phyloP scores from a whole-genome alignment of 2,329 filamentous ascomycete species.

The Geoglossum cookeanum region DNA sequence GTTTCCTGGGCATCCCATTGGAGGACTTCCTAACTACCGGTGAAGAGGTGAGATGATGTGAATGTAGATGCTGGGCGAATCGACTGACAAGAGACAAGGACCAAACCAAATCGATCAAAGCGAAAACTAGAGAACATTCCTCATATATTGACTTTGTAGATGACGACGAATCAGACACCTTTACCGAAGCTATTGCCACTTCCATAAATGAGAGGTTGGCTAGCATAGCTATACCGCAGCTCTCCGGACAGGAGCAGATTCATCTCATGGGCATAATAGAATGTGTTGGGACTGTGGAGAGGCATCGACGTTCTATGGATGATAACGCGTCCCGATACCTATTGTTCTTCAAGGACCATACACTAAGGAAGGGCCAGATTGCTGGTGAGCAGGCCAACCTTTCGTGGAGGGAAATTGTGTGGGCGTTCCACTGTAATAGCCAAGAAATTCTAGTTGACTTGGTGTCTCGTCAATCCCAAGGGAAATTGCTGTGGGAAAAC shows the following conservation, averaged over 20 bases:
- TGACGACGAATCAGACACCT: slow-evolving; percentile 38
- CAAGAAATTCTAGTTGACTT: slow-evolving; percentile 83
- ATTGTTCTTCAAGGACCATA: slow-evolving; percentile 70
- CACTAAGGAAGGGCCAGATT: slow-evolving; percentile 45
- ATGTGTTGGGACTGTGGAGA: slow-evolving; percentile 67
- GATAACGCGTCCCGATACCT: slow-evolving; percentile 77
- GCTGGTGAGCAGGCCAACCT: slow-evolving; percentile 42
- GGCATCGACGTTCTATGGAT: slow-evolving; percentile 74
- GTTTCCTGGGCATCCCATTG: slow-evolving; percentile 48
- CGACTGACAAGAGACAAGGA: background rate
- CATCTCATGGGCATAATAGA: slow-evolving; percentile 69
- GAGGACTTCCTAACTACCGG: slow-evolving; percentile 31
- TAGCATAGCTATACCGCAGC: slow-evolving; percentile 52
- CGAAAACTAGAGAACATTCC: slow-evolving; percentile 16
- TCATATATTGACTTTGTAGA: slow-evolving; percentile 33
- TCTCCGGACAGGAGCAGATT: slow-evolving; percentile 74
- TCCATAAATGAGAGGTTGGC: slow-evolving; percentile 61
- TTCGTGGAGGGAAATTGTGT: slow-evolving; percentile 32
- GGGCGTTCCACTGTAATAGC: slow-evolving; percentile 63
- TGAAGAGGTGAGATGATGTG: slow-evolving; percentile 21
- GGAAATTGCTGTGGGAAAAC: slow-evolving; percentile 64
- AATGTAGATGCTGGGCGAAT: background rate
- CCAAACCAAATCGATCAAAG: background rate
- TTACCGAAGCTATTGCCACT: slow-evolving; percentile 52
- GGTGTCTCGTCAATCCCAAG: slow-evolving; percentile 60